Evolutionary conservation across 176 grass and related monocot species (phyloP).

Genomic region (Themeda triandra): DNA sequence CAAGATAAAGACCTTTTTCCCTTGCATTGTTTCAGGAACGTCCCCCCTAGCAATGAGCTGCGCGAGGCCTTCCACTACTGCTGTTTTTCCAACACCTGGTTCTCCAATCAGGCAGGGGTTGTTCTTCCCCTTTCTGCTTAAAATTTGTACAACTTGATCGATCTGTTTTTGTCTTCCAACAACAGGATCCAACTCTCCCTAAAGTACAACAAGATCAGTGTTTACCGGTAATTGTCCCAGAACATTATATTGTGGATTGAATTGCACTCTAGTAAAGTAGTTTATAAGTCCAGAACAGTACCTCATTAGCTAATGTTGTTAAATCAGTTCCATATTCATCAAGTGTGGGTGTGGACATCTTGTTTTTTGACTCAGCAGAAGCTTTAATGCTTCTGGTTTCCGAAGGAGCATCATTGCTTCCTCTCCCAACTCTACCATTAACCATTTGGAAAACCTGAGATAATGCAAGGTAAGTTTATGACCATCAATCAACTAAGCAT

Average conservation of each 20-base stretch:
- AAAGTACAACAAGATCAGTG: neutral
- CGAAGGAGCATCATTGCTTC: neutral
- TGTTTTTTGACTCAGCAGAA: neutral
- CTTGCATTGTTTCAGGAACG: constrained; percentile 86
- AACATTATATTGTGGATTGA: neutral
- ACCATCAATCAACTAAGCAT: neutral
- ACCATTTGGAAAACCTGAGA: constrained; percentile 1
- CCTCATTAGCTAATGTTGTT: neutral
- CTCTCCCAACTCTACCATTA: neutral
- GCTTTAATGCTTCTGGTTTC: neutral
- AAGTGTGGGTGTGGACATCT: neutral
- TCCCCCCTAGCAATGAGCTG: constrained; percentile 72
- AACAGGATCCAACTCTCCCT: constrained; percentile 61
- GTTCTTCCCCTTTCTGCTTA: constrained; percentile 80
- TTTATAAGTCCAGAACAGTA: neutral
- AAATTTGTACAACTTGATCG: constrained; percentile 73
- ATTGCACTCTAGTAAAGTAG: neutral
- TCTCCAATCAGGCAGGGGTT: constrained; percentile 88
- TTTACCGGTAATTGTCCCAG: neutral
- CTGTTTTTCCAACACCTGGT: constrained; percentile 91
- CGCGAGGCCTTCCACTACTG: constrained; percentile 82
- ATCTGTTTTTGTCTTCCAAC: constrained; percentile 72
- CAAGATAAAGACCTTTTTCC: constrained; percentile 50
- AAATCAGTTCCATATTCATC: constrained; percentile 3
- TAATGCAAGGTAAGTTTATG: neutral